phyloP scores from a whole-genome alignment of 1,284 basidiomycete species.

The Tylopilus sp. region DNA sequence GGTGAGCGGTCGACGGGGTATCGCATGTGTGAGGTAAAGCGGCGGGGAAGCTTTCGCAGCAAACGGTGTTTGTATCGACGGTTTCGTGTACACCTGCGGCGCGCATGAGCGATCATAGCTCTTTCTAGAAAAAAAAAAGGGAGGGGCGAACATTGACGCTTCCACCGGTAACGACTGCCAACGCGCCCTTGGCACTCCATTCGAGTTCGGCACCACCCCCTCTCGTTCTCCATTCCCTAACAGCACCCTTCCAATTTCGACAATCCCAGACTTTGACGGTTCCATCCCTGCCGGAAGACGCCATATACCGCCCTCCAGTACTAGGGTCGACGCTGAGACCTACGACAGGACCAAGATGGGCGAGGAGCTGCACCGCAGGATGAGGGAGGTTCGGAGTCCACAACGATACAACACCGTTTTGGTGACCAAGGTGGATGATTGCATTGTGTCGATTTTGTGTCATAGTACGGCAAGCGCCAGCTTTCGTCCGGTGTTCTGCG shows the following conservation, averaged over 20 bases:
- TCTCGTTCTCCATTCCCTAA: conserved; percentile 76
- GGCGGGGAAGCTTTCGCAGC: conserved; percentile 56
- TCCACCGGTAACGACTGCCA: conserved; percentile 79
- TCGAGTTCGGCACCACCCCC: conserved; percentile 60
- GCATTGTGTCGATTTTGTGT: conserved; percentile 89
- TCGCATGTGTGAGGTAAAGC: conserved; percentile 80
- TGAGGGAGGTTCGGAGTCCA: conserved; percentile 95
- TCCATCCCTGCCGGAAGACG: conserved; percentile 85
- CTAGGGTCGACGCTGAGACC: conserved; percentile 82
- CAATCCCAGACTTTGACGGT: conserved; percentile 94
- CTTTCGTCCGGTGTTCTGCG: conserved; percentile 84
- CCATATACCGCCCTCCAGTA: conserved; percentile 83
- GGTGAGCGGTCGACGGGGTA: conserved; percentile 63
- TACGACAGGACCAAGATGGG: conserved; percentile 85
- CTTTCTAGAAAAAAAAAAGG: background rate
- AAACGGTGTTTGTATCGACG: conserved; percentile 56
- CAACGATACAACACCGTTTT: conserved; percentile 86
- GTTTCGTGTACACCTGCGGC: conserved; percentile 61
- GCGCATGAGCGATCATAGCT: background rate
- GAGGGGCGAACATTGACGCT: conserved; percentile 67
- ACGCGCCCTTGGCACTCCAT: conserved; percentile 77
- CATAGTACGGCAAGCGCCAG: conserved; percentile 84
- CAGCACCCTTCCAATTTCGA: conserved; percentile 86
- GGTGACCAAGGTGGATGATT: conserved; percentile 90
- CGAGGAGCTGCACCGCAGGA: conserved; percentile 86